Conservation (phyloP, 257 asterid genomes). For the Solanum boliviense region DNA sequence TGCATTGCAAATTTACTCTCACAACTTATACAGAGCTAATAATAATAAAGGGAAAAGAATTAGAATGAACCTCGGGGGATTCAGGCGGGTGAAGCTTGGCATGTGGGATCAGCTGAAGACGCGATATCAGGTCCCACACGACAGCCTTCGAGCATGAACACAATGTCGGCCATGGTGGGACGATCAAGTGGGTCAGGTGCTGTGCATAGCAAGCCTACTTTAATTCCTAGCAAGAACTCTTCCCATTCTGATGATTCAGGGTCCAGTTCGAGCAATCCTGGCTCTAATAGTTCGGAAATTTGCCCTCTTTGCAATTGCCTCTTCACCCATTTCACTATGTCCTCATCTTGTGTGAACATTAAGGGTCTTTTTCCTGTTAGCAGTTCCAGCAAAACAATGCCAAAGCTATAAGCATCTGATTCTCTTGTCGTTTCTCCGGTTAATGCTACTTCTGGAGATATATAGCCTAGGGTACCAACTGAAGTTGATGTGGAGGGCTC, state of each 20-base stretch:
- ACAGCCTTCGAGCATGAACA: slow-evolving; percentile 77
- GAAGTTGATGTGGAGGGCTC: slow-evolving; percentile 46
- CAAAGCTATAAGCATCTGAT: slow-evolving; percentile 64
- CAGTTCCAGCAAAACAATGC: slow-evolving; percentile 54
- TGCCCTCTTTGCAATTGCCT: slow-evolving; percentile 64
- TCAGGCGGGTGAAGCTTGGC: slow-evolving; percentile 50
- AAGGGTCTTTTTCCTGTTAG: slow-evolving; percentile 62
- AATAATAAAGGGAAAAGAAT: not conserved
- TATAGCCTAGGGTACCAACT: slow-evolving; percentile 52
- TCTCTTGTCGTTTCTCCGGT: slow-evolving; percentile 33
- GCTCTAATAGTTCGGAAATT: slow-evolving; percentile 56
- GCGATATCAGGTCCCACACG: slow-evolving; percentile 57
- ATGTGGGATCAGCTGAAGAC: slow-evolving; percentile 55
- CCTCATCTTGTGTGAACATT: slow-evolving; percentile 62
- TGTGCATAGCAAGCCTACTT: slow-evolving; percentile 72
- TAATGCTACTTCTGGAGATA: slow-evolving; percentile 41
- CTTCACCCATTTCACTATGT: slow-evolving; percentile 69
- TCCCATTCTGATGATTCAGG: slow-evolving; percentile 86
- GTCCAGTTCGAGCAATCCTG: slow-evolving; percentile 62
- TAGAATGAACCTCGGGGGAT: slow-evolving; percentile 5
- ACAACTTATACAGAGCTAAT: not conserved
- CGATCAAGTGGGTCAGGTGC: slow-evolving; percentile 56
- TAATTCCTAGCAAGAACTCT: slow-evolving; percentile 65
- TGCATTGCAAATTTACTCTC: not conserved
- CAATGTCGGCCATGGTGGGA: slow-evolving; percentile 61